Conservation (phyloP, 805 yeast genomes). For the Saccharomycopsis olivae region DNA sequence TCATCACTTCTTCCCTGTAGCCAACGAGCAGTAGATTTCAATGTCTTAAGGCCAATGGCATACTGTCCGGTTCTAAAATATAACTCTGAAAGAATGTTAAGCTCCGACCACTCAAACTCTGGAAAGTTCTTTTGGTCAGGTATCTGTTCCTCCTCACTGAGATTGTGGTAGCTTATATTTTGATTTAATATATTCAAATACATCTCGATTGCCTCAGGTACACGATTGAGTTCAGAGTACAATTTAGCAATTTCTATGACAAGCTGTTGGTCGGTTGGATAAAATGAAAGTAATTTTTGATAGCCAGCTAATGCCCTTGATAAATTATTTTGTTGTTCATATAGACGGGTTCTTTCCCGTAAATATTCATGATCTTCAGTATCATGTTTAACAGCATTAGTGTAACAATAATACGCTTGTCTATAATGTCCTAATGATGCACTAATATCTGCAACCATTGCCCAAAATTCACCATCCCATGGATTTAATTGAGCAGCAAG, state of each 20-base stretch:
- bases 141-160: slow-evolving; percentile 19
- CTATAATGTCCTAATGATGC: slow-evolving; percentile 54
- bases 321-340: slow-evolving; percentile 52
- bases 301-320: slow-evolving; percentile 70
- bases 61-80: slow-evolving; percentile 61
- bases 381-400: slow-evolving; percentile 38
- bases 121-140: slow-evolving; percentile 29
- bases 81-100: slow-evolving; percentile 75
- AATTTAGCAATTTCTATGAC: slow-evolving; percentile 50
- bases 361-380: slow-evolving; percentile 43
- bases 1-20: slow-evolving; percentile 33
- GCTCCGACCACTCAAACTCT: slow-evolving; percentile 76
- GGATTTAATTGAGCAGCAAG: slow-evolving; percentile 71
- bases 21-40: slow-evolving; percentile 75
- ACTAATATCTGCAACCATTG: slow-evolving; percentile 59
- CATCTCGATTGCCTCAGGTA: slow-evolving; percentile 63
- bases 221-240: slow-evolving; percentile 41
- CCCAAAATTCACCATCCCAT: slow-evolving; percentile 71
- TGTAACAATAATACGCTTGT: slow-evolving; percentile 73
- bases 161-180: slow-evolving; percentile 31
- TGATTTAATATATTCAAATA: slow-evolving; percentile 54
- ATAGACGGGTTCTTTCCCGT: slow-evolving; percentile 55
- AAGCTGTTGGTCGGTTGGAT: slow-evolving; percentile 51
- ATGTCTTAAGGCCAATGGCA: slow-evolving; percentile 48
- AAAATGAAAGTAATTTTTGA: slow-evolving; percentile 41